These are phyloP conservation scores for Pythium dissotocum DNA, from an alignment of 352 stramenopile species.

Conservation along the genomic window DNA sequence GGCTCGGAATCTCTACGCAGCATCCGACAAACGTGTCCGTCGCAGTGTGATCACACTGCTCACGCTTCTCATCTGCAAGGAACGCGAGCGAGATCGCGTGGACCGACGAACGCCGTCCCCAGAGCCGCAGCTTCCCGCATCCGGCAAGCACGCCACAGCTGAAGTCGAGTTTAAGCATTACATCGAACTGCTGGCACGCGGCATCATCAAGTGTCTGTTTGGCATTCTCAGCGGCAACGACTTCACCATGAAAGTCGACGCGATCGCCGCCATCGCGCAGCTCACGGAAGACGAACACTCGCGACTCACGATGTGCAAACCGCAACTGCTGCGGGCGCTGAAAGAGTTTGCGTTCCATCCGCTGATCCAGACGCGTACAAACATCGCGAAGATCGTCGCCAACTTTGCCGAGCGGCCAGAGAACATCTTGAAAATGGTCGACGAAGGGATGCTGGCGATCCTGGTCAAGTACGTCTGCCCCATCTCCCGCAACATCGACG, in stretches of 20 bases:
- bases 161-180: conserved; percentile 68
- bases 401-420: conserved; percentile 73
- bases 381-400: conserved; percentile 72
- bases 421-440: conserved; percentile 73
- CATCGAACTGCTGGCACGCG: conserved; percentile 69
- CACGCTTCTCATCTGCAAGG: conserved; percentile 58
- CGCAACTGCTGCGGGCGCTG: conserved; percentile 52
- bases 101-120: background rate
- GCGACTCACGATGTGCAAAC: conserved; percentile 71
- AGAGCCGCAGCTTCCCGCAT: background rate
- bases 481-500: conserved; percentile 47
- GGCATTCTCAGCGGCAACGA: conserved; percentile 68
- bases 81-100: conserved; percentile 42
- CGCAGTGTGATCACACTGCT: conserved; percentile 58
- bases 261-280: conserved; percentile 62
- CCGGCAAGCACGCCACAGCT: background rate
- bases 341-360: conserved; percentile 70
- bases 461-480: conserved; percentile 75
- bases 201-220: conserved; percentile 73
- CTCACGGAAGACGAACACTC: conserved; percentile 63
- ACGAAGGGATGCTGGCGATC: conserved; percentile 60
- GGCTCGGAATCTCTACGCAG: conserved; percentile 51
- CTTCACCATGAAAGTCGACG: conserved; percentile 72
- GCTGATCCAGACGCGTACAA: conserved; percentile 51
- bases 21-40: conserved; percentile 60